Base-by-base conservation (phyloP, 2,329 filamentous ascomycete genomes). In the Diaporthe batatas region DNA sequence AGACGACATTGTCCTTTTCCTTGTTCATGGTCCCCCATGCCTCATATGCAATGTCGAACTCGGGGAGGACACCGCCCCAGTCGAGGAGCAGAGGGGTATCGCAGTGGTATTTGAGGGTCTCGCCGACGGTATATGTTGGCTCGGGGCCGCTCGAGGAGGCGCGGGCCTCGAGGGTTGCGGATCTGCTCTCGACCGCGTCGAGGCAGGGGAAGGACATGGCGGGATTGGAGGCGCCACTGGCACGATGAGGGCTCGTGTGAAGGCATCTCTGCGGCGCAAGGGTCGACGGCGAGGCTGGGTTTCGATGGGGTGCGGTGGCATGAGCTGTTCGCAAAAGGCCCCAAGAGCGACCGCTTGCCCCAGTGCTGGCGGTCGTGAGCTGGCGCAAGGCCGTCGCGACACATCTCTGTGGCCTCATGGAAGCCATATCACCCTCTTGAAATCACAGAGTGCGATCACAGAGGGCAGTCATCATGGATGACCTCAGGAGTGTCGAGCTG, bases 21-120 rank as follows among this genome's bases (percentile, higher is more conserved):
- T 87, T 84, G 79, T 98, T 97, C 80, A 97, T 85, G 44, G 85
- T 84, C 3, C 96, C 96, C 96, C 96, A 98, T 0, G 94, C 92
- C 83, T 98, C 96, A 82, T 98, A 98, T 36, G 96, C 96, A 73
- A 98, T 90, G 77, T 95, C 90, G 80, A 97, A 98, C 77, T 95
- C 91, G 21, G 92, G 93, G 47, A 99, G 84, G n/a, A 95, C 89
- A 69, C 96, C 96, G 74, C 96, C 96, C 94, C 97, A 98, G 83
- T 99, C 96, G 34, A 98, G 90, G 3, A 95, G 86, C 21, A 98
- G 85, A 0, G 95, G 91, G 29, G 94, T 87, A 10, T 88, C 79
- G 77, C 92, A 96, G 80, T 91, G 91, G 83, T 93, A 98, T 39
- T 85, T 88, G 76, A 93, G 89, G 68, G 96, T 95, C n/a, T 90